These are phyloP conservation scores for Rasamsonia emersonii DNA, from an alignment of 2,329 filamentous ascomycete species.

Conservation along the genomic window DNA sequence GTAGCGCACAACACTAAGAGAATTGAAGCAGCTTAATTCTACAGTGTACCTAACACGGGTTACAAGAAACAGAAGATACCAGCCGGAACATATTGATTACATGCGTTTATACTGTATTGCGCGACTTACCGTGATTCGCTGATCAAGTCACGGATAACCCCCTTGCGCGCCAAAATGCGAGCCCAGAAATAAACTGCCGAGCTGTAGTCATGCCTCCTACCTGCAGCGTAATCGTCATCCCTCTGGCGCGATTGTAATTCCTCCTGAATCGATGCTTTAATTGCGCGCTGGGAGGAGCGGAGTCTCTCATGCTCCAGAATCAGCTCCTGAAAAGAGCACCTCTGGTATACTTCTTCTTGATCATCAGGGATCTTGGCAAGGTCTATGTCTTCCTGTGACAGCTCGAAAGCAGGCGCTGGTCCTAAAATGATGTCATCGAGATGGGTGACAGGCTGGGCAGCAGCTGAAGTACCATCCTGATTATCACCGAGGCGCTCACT, in stretches of 20 bases:
- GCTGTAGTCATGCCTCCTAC: conserved; percentile 54
- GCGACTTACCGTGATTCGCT: too few relatives aligned
- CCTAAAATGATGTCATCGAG: conserved; percentile 20
- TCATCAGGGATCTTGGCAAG: conserved; percentile 18
- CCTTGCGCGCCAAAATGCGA: conserved; percentile 58
- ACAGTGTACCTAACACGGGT: too few relatives aligned
- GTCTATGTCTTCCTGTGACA: conserved; percentile 27
- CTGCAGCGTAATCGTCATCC: conserved; percentile 34
- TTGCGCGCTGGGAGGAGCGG: conserved; percentile 19
- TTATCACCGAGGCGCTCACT: conserved; percentile 19
- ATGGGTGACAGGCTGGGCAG: conserved; percentile 3
- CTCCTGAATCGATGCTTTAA: conserved; percentile 30
- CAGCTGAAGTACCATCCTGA: conserved; percentile 1
- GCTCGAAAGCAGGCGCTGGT: conserved; percentile 28
- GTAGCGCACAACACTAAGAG: too few relatives aligned
- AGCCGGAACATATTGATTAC: not conserved
- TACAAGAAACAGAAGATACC: too few relatives aligned
- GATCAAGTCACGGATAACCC: conserved; percentile 40
- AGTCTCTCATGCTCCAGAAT: conserved; percentile 20
- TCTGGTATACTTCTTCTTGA: conserved; percentile 16
- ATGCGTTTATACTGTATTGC: too few relatives aligned
- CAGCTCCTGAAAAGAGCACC: conserved; percentile 21
- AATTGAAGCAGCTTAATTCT: too few relatives aligned
- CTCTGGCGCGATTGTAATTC: conserved; percentile 29
- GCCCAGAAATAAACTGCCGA: conserved; percentile 63